These are phyloP conservation scores for Capillidium rhysosporum DNA, from an alignment of 371 early-diverging fungal genomes.

Conservation along the genomic window DNA sequence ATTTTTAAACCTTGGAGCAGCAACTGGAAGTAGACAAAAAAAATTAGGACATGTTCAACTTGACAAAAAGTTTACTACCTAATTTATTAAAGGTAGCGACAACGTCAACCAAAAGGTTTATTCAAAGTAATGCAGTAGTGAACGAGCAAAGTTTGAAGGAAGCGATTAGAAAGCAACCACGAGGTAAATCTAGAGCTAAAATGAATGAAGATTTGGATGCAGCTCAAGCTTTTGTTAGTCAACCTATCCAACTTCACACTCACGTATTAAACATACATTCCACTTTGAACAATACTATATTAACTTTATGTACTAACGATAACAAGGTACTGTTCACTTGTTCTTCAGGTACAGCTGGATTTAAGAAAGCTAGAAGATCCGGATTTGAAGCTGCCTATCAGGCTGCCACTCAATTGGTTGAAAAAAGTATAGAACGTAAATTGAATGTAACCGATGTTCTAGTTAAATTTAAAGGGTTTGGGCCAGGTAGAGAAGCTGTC, in stretches of 20 bases:
- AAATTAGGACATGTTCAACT: too few species aligned
- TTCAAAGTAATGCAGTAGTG: too few species aligned
- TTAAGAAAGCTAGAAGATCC: constrained; percentile 72
- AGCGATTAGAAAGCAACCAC: too few species aligned
- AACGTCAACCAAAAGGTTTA: too few species aligned
- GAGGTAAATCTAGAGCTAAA: too few species aligned
- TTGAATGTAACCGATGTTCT: constrained; percentile 42
- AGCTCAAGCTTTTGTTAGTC: not conserved
- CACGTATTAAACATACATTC: constrained; percentile 57
- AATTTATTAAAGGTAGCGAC: too few species aligned
- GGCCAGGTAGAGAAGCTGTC: constrained; percentile 80
- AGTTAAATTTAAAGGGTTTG: constrained; percentile 73
- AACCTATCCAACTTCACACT: too few species aligned
- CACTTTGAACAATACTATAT: constrained; percentile 72
- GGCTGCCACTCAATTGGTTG: constrained; percentile 54
- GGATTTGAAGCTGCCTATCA: constrained; percentile 87
- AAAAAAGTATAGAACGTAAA: constrained; percentile 37
- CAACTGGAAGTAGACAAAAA: too few species aligned
- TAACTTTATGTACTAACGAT: constrained; percentile 55
- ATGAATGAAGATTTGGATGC: too few species aligned
- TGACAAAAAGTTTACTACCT: too few species aligned
- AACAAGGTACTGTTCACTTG: constrained; percentile 49
- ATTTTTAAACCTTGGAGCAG: too few species aligned
- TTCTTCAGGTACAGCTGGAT: constrained; percentile 68
- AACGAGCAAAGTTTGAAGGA: too few species aligned